Evolutionary conservation across 2,329 filamentous ascomycete genomes (phyloP).

Genomic region (Ilyonectria mors-panacis): DNA sequence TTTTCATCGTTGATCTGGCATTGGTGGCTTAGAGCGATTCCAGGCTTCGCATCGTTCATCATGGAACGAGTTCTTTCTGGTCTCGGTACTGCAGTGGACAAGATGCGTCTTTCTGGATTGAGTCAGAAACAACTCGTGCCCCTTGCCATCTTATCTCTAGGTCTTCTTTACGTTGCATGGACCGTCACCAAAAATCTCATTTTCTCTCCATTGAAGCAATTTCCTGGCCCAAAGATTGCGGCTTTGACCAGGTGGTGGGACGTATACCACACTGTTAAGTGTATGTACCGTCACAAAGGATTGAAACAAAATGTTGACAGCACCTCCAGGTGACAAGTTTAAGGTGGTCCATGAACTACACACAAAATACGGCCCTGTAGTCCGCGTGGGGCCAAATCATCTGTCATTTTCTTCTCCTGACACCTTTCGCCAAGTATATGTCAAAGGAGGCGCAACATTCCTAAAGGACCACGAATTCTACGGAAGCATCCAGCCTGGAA

Average conservation of each 20-base stretch:
- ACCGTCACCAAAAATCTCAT: conserved; percentile 1
- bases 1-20: background rate
- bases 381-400: background rate
- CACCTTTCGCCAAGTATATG: background rate
- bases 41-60: background rate
- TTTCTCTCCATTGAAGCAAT: background rate
- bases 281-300: background rate
- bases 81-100: background rate
- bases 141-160: background rate
- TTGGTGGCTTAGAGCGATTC: background rate
- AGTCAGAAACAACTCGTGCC: background rate
- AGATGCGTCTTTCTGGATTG: background rate
- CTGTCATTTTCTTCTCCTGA: background rate
- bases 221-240: background rate
- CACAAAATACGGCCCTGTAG: background rate
- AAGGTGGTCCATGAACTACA: background rate
- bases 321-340: background rate
- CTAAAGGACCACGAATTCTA: background rate
- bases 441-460: background rate
- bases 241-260: background rate
- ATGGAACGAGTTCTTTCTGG: background rate
- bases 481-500: background rate
- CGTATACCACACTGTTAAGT: background rate
- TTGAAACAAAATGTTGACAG: background rate
- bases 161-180: background rate